A percentile compares a stretch with the other conserved stretches of the same genome.
Conservation (phyloP, 2,329 filamentous ascomycete species). For the Claviceps purpurea region DNA sequence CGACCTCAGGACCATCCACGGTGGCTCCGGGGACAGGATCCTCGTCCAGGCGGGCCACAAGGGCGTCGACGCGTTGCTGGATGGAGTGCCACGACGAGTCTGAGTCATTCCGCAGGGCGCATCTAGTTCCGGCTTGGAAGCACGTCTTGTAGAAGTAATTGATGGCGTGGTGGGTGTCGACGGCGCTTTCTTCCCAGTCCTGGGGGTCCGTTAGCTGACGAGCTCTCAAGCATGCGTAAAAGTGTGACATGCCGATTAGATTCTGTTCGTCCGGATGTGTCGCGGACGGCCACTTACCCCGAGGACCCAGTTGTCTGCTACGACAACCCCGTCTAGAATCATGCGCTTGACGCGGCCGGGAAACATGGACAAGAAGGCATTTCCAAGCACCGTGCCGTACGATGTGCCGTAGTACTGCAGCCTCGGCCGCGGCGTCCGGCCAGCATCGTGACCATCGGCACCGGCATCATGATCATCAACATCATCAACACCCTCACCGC, state of each 20-base stretch:
- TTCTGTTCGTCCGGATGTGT: background rate
- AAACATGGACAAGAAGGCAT: slow-evolving; percentile 14
- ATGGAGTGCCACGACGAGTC: slow-evolving; percentile 6
- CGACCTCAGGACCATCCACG: slow-evolving; percentile 5
- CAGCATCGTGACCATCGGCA: background rate
- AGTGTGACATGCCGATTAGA: no score
- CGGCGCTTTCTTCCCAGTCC: slow-evolving; percentile 17
- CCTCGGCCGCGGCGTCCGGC: slow-evolving; percentile 1
- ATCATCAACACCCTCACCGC: background rate
- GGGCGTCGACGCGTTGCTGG: slow-evolving; percentile 12
- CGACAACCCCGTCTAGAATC: slow-evolving; percentile 21
- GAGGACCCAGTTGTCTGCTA: slow-evolving; percentile 17
- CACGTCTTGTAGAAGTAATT: slow-evolving; percentile 18
- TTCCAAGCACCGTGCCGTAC: slow-evolving; percentile 19
- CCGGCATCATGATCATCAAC: background rate
- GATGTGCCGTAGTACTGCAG: slow-evolving; percentile 33
- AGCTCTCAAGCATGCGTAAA: no score
- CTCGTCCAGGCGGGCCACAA: slow-evolving; percentile 12
- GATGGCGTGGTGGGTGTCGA: slow-evolving; percentile 17
- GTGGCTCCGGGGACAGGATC: slow-evolving; percentile 12
- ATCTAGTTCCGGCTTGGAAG: slow-evolving; percentile 11
- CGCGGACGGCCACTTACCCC: slow-evolving; percentile 12
- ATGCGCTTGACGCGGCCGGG: slow-evolving; percentile 20
- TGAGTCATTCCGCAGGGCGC: background rate
- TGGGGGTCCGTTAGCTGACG: background rate